A percentile compares a stretch with the other conserved stretches of the same genome.
These are phyloP conservation scores for Hemerocallis citrina DNA, from an alignment of 106 monocot species.

Conservation along the genomic window DNA sequence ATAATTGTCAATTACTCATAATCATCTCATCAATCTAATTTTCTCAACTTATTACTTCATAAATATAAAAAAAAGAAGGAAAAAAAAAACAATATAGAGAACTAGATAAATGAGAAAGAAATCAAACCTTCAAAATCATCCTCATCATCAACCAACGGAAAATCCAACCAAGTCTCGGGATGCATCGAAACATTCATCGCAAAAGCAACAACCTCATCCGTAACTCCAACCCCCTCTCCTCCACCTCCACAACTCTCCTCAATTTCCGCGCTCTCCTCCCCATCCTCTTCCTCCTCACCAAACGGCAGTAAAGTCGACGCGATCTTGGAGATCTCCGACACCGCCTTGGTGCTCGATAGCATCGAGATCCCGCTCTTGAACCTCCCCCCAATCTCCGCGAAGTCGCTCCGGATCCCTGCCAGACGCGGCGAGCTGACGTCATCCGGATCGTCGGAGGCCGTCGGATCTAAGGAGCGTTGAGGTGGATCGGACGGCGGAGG, in stretches of 20 bases:
- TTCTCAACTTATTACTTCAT: no score
- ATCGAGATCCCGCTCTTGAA: constrained; percentile 62
- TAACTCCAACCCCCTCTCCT: constrained; percentile 63
- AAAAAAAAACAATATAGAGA: no score
- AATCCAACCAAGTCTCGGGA: constrained; percentile 97
- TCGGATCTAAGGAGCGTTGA: background rate
- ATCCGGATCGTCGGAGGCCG: background rate
- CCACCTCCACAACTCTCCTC: constrained; percentile 12
- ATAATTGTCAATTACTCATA: no score
- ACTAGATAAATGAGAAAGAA: no score
- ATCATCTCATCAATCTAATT: no score
- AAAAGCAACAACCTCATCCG: constrained; percentile 83
- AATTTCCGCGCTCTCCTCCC: background rate
- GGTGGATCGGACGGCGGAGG: constrained; percentile 29
- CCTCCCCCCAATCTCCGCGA: constrained; percentile 75
- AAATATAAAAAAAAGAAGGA: no score
- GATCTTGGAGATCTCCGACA: constrained; percentile 65
- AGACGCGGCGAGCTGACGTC: background rate
- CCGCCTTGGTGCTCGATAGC: constrained; percentile 41
- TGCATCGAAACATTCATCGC: constrained; percentile 86
- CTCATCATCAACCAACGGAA: constrained; percentile 66
- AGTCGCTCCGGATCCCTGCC: constrained; percentile 57
- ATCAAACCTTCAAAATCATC: no score
- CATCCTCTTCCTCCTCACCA: constrained; percentile 9
- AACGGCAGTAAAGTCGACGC: constrained; percentile 51